Conservation (phyloP, 2,329 filamentous ascomycete species). For the Ophiognomonia clavigignenti-juglandacearum region DNA sequence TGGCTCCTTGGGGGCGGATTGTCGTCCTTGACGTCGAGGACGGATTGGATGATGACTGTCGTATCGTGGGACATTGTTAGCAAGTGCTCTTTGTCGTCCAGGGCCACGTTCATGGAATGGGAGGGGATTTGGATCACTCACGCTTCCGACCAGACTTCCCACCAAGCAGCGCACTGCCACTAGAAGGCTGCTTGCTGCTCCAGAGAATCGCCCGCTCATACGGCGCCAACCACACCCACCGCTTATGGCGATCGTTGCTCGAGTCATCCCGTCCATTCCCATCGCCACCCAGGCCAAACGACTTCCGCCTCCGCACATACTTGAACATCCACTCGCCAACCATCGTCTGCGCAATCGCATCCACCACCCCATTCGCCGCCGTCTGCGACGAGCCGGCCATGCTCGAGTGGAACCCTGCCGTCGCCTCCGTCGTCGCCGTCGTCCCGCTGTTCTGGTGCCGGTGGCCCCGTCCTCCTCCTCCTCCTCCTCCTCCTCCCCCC, state of each 20-base stretch:
- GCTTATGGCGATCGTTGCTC: slow-evolving; percentile 78
- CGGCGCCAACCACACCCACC: slow-evolving; percentile 98
- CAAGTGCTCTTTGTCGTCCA: not conserved
- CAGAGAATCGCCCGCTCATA: slow-evolving; percentile 96
- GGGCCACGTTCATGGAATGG: not conserved
- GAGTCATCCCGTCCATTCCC: slow-evolving; percentile 66
- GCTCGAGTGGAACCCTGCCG: slow-evolving; percentile 45
- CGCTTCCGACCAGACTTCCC: slow-evolving; percentile 92
- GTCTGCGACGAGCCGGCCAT: no score
- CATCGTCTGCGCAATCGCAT: slow-evolving; percentile 97
- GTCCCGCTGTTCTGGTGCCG: slow-evolving; percentile 57
- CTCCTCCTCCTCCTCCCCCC: no score
- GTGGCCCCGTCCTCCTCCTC: slow-evolving; percentile 28
- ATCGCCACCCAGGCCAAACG: slow-evolving; percentile 70
- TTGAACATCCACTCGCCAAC: slow-evolving; percentile 97
- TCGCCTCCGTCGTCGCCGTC: slow-evolving; percentile 44
- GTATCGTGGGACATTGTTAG: slow-evolving; percentile 29
- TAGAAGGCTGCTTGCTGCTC: slow-evolving; percentile 95
- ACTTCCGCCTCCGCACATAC: slow-evolving; percentile 81
- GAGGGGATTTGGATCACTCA: no score
- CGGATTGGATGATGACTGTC: slow-evolving; percentile 95
- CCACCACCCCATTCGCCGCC: slow-evolving; percentile 76
- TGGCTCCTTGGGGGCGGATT: slow-evolving; percentile 73
- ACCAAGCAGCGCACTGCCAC: slow-evolving; percentile 72
- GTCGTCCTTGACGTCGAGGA: slow-evolving; percentile 93